Evolutionary conservation across 2,329 filamentous ascomycete genomes (phyloP).

Genomic region (Ceratocystis huliohia): DNA sequence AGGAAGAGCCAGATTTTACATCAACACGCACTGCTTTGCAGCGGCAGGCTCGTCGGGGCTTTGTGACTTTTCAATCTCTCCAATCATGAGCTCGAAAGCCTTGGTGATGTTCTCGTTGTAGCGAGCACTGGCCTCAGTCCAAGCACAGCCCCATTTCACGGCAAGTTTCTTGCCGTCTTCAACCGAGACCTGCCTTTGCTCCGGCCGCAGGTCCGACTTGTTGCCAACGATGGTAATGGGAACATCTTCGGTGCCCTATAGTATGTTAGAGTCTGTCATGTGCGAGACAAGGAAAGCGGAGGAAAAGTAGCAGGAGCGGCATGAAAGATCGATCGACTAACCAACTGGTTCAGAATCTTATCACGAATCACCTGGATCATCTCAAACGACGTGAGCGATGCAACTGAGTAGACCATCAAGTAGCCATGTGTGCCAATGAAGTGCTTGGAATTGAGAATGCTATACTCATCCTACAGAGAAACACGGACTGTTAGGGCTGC

Average conservation of each 20-base stretch:
- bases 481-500: slow-evolving; percentile 13
- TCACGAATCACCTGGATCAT: slow-evolving; percentile 94
- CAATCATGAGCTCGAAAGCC: slow-evolving; percentile 88
- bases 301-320: neutral
- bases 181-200: slow-evolving; percentile 78
- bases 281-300: neutral
- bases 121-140: slow-evolving; percentile 86
- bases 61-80: slow-evolving; percentile 85
- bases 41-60: slow-evolving; percentile 75
- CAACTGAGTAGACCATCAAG: slow-evolving; percentile 96
- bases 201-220: slow-evolving; percentile 85
- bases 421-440: slow-evolving; percentile 99
- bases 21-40: slow-evolving; percentile 68
- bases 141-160: slow-evolving; percentile 80
- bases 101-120: slow-evolving; percentile 90
- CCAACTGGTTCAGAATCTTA: slow-evolving; percentile 92
- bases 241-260: slow-evolving; percentile 79
- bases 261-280: slow-evolving; percentile 1
- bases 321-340: slow-evolving; percentile 35
- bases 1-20: slow-evolving; percentile 43
- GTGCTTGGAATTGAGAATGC: slow-evolving; percentile 94
- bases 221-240: slow-evolving; percentile 93
- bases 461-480: slow-evolving; percentile 73
- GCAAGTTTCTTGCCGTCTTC: slow-evolving; percentile 78
- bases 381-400: slow-evolving; percentile 85